Percentiles rank a stretch among this genome's conserved stretches.
phyloP scores from a whole-genome alignment of 768 basidiomycete genomes.

The Wakefieldia striispora region DNA sequence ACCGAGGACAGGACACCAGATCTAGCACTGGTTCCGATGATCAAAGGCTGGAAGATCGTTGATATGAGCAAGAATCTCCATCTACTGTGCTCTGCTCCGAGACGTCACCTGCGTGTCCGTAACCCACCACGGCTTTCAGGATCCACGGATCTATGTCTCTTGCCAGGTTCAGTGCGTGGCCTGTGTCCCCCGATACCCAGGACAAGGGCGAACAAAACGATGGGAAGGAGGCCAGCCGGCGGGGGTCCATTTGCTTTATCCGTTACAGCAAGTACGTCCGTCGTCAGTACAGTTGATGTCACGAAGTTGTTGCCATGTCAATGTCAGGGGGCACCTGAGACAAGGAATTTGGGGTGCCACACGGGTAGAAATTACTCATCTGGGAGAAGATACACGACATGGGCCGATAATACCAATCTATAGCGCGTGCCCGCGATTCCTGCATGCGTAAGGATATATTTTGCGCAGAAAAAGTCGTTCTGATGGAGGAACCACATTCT shows the following conservation, averaged over 20 bases:
- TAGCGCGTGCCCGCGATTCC: neutral
- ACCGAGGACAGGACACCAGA: conserved; percentile 65
- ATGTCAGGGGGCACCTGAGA: neutral
- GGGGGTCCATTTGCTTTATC: conserved; percentile 51
- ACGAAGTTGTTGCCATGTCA: conserved; percentile 38
- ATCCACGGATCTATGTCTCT: conserved; percentile 64
- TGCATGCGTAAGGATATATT: neutral
- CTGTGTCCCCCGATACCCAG: conserved; percentile 60
- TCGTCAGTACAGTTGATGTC: too few relatives aligned
- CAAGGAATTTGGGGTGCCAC: too few relatives aligned
- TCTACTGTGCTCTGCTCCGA: conserved; percentile 33
- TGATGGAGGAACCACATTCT: conserved; percentile 48
- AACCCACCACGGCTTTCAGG: conserved; percentile 65
- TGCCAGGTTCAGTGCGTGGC: conserved; percentile 62
- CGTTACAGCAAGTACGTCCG: conserved; percentile 48
- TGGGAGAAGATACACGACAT: conserved; percentile 44
- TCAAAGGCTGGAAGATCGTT: conserved; percentile 13
- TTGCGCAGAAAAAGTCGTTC: conserved; percentile 57
- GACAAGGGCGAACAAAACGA: conserved; percentile 52
- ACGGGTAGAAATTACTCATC: conserved; percentile 18
- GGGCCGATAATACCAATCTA: conserved; percentile 37
- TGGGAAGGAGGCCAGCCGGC: conserved; percentile 52
- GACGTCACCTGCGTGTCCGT: conserved; percentile 37
- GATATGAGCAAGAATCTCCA: too few relatives aligned
- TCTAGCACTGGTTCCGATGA: conserved; percentile 60